Evolutionary conservation across 2,329 filamentous ascomycete genomes (phyloP), one percentile per base, ranked within the genome.

Genomic region (Penicillium sp.): DNA sequence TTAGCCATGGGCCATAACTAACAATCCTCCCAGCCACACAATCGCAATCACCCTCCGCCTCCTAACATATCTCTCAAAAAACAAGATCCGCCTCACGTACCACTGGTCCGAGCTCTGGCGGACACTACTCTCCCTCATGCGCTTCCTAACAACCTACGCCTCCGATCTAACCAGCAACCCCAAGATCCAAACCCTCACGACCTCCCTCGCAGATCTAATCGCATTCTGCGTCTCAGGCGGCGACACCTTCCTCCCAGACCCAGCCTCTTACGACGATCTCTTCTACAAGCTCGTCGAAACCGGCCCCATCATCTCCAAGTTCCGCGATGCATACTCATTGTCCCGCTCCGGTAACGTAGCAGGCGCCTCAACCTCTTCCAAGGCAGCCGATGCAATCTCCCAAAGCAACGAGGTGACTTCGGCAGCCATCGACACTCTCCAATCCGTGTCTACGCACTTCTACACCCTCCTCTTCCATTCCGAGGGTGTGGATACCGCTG

Each of bases 251-350:
- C 77, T 98, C 7, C 93, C 91, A 0, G 87, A 87, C 28, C 84
- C 89, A 0, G 80, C 86, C 17, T 84, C 88, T 2, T 97, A 97
- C 68, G 93, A 98, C 61, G 93, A 98, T 63, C 77, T 98, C 0
- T 97, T 98, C 72, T 98, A 98, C 79, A 98, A 98, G 71, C 80
- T 97, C 2, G 89, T 97, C 24, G 93, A 98, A 69, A 87, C 85
- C 2, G 88, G 90, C 10, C 88, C 95, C 43, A 79, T 88, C 12
- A 77, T 97, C 21, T 73, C 78, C 29, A 88, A 87, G 63, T 95
- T 97, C 71, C 82, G 88, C 35, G 82, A 89, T 54, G 84, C 80
- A 9, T 97, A 46, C 19, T 19, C 44, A 17, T 32, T 40, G 6
- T 46, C 37, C 28, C 44, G 44, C 4, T 24, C 34, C 15, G 19